These are phyloP conservation scores for Elaeis guineensis DNA, from an alignment of 176 grass and related monocot species.

Conservation along the genomic window DNA sequence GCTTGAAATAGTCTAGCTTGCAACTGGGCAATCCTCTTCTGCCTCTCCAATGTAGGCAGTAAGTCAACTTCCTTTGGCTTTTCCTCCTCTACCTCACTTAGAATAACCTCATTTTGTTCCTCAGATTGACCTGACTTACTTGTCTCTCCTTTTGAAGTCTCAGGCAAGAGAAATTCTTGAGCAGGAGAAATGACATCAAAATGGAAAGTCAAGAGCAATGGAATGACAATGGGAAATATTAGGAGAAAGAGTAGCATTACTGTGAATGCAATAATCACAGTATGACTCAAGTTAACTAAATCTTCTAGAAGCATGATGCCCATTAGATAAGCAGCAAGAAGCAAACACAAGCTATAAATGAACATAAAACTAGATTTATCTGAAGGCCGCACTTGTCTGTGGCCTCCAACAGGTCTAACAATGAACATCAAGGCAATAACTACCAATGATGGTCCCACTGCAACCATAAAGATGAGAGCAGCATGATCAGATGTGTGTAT, in stretches of 20 bases:
- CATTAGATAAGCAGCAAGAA: constrained; percentile 82
- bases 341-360: constrained; percentile 68
- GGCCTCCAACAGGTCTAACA: constrained; percentile 74
- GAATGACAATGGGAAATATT: constrained; percentile 43
- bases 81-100: constrained; percentile 77
- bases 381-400: constrained; percentile 56
- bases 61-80: constrained; percentile 52
- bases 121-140: constrained; percentile 43
- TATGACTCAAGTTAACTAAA: constrained; percentile 43
- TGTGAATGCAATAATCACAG: constrained; percentile 34
- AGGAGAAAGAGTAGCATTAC: constrained; percentile 57
- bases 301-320: constrained; percentile 83
- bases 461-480: constrained; percentile 69
- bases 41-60: constrained; percentile 52
- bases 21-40: constrained; percentile 55
- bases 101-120: constrained; percentile 44
- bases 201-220: constrained; percentile 50
- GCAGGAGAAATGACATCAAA: constrained; percentile 41
- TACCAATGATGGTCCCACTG: constrained; percentile 70
- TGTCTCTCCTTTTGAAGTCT: constrained; percentile 42
- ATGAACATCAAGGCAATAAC: constrained; percentile 75
- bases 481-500: constrained; percentile 68
- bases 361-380: constrained; percentile 81
- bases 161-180: constrained; percentile 49
- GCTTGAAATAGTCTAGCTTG: constrained; percentile 51